Percentiles rank a stretch among this genome's conserved stretches.
phyloP scores from a whole-genome alignment of 805 yeast genomes.

The Jamesozyma piceae region DNA sequence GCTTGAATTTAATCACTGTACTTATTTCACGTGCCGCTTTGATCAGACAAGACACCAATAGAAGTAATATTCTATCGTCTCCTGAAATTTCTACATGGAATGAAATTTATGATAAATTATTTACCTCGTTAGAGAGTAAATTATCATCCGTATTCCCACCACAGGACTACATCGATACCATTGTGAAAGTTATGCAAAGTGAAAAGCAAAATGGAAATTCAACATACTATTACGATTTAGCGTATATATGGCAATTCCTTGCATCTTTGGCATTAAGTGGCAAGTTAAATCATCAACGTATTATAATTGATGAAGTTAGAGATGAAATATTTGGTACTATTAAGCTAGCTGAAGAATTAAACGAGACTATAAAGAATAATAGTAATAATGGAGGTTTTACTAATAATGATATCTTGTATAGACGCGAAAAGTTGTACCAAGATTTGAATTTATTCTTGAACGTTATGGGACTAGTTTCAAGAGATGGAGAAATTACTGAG shows the following conservation, averaged over 20 bases:
- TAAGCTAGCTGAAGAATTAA: conserved; percentile 53
- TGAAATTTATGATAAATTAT: conserved; percentile 69
- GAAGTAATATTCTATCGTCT: conserved; percentile 31
- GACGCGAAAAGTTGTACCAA: conserved; percentile 52
- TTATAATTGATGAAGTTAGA: conserved; percentile 87
- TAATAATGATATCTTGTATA: conserved; percentile 37
- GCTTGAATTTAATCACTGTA: conserved; percentile 81
- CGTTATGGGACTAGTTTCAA: conserved; percentile 92
- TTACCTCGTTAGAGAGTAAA: conserved; percentile 69
- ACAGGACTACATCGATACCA: conserved; percentile 27
- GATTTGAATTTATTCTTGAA: conserved; percentile 87
- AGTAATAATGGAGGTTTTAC: neutral
- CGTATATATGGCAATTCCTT: conserved; percentile 92
- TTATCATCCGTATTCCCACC: conserved; percentile 78
- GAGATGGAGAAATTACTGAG: conserved; percentile 80
- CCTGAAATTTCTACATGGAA: conserved; percentile 53
- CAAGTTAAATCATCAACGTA: conserved; percentile 79
- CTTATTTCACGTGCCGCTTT: conserved; percentile 85
- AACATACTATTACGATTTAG: conserved; percentile 42
- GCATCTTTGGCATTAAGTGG: conserved; percentile 92
- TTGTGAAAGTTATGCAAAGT: conserved; percentile 5
- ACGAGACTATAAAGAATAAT: conserved; percentile 15
- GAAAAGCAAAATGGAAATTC: neutral
- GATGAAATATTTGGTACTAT: conserved; percentile 87
- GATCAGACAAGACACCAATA: conserved; percentile 69